phyloP scores from a whole-genome alignment of 306 rosid genomes.

The Mucuna pruriens region DNA sequence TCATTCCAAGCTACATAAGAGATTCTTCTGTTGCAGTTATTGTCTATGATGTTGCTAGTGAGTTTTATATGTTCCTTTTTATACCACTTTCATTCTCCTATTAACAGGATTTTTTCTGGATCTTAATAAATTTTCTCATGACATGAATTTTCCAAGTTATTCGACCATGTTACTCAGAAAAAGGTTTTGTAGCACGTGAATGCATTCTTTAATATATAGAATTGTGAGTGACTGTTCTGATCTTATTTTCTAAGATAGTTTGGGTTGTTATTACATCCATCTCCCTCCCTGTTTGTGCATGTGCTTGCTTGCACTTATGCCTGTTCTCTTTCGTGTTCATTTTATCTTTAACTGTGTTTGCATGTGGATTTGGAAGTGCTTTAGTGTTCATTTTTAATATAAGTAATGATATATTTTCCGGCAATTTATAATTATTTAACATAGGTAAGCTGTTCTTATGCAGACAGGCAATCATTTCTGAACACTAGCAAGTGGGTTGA shows the following conservation, averaged over 20 bases:
- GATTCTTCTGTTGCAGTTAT: conserved; percentile 97
- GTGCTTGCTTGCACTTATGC: not conserved
- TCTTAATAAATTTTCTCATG: not conserved
- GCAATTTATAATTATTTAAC: conserved; percentile 27
- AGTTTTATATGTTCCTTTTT: conserved; percentile 43
- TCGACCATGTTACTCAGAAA: not conserved
- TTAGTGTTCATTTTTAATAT: conserved; percentile 10
- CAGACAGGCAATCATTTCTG: conserved; percentile 94
- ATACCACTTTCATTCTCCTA: conserved; percentile 4
- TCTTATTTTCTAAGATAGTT: not conserved
- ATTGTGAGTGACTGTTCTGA: conserved; percentile 9
- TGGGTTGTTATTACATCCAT: not conserved
- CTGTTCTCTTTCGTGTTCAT: not conserved
- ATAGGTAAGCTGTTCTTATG: conserved; percentile 42
- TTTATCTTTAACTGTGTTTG: conserved; percentile 24
- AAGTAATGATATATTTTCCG: not conserved
- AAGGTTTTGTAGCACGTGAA: conserved; percentile 10
- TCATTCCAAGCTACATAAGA: conserved; percentile 98
- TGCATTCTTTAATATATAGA: not conserved
- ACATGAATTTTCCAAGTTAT: not conserved
- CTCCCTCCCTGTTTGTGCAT: not conserved
- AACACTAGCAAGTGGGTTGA: conserved; percentile 92
- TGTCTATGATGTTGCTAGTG: conserved; percentile 92
- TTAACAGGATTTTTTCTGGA: not conserved
- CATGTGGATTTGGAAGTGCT: conserved; percentile 24